Evolutionary conservation across 2,329 filamentous ascomycete genomes (phyloP).

Genomic region (Monosporascus sp.): DNA sequence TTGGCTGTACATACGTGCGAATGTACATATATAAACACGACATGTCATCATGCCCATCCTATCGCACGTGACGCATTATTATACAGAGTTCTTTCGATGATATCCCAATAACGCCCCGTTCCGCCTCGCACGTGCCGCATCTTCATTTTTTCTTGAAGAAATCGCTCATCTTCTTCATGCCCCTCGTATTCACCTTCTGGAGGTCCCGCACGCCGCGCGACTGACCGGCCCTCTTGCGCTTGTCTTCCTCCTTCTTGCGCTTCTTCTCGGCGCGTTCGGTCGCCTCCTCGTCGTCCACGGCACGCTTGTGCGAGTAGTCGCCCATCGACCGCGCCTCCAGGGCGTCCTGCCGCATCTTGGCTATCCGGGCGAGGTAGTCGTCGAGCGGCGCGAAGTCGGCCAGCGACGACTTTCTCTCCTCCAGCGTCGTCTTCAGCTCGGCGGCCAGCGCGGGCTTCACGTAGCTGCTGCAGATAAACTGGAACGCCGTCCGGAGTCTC

Average conservation of each 20-base stretch:
- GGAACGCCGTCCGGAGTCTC: constrained; percentile 57
- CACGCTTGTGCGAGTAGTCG: constrained; percentile 68
- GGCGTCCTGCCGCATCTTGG: constrained; percentile 66
- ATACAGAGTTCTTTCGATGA: too few species aligned
- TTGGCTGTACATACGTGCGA: background rate
- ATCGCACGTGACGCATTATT: too few species aligned
- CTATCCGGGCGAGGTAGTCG: constrained; percentile 62
- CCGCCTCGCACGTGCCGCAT: too few species aligned
- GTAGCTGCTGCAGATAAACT: constrained; percentile 61
- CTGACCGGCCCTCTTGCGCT: constrained; percentile 69
- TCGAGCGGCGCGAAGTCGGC: constrained; percentile 69
- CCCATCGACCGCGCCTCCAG: constrained; percentile 60
- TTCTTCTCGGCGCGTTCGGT: constrained; percentile 71
- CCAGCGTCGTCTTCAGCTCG: constrained; percentile 37
- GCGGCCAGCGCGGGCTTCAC: constrained; percentile 41
- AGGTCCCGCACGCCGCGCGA: constrained; percentile 74
- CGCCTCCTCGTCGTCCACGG: constrained; percentile 62
- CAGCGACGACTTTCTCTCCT: constrained; percentile 25
- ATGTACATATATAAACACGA: background rate
- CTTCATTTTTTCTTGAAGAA: constrained; percentile 74
- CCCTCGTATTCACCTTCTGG: constrained; percentile 83
- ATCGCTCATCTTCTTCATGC: constrained; percentile 95
- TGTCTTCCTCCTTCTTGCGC: constrained; percentile 80
- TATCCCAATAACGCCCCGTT: too few species aligned
- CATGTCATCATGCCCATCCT: background rate